phyloP scores from a whole-genome alignment of 2,329 filamentous ascomycete genomes.

The Pseudocercospora fuligena region DNA sequence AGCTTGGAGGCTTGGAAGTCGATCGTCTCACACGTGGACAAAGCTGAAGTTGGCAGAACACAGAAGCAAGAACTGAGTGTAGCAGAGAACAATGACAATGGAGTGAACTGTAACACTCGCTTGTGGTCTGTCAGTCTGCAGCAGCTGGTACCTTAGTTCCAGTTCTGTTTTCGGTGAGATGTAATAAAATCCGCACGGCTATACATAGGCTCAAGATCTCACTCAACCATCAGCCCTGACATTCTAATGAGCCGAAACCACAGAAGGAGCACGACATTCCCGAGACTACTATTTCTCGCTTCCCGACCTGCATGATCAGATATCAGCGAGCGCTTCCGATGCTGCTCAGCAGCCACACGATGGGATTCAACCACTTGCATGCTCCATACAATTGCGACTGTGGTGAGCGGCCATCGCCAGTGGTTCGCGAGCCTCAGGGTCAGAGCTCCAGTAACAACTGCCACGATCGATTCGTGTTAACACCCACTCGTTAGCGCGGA shows the following conservation, averaged over 20 bases:
- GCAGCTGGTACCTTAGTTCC: not conserved
- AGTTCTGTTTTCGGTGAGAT: not conserved
- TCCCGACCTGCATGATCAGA: constrained; percentile 7
- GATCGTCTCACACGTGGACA: constrained; percentile 6
- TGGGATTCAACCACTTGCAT: constrained; percentile 7
- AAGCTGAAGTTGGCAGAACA: not conserved
- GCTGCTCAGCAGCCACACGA: not conserved
- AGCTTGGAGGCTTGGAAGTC: constrained; percentile 7
- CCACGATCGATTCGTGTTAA: no score
- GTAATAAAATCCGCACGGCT: not conserved
- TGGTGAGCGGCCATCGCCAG: not conserved
- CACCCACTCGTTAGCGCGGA: no score
- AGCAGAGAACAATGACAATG: not conserved
- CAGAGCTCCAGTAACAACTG: constrained; percentile 1
- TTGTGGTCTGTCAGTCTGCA: not conserved
- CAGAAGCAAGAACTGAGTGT: not conserved
- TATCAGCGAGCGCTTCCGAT: constrained; percentile 5
- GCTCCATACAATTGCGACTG: not conserved
- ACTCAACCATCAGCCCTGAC: constrained; percentile 10
- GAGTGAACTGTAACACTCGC: not conserved
- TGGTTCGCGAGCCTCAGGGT: not conserved
- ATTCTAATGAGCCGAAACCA: not conserved
- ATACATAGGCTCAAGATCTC: constrained; percentile 4
- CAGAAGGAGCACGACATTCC: not conserved
- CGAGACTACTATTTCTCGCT: constrained; percentile 1